These are phyloP conservation scores for Malassezia sp. DNA, from an alignment of 1,284 basidiomycete genomes.

Conservation along the genomic window DNA sequence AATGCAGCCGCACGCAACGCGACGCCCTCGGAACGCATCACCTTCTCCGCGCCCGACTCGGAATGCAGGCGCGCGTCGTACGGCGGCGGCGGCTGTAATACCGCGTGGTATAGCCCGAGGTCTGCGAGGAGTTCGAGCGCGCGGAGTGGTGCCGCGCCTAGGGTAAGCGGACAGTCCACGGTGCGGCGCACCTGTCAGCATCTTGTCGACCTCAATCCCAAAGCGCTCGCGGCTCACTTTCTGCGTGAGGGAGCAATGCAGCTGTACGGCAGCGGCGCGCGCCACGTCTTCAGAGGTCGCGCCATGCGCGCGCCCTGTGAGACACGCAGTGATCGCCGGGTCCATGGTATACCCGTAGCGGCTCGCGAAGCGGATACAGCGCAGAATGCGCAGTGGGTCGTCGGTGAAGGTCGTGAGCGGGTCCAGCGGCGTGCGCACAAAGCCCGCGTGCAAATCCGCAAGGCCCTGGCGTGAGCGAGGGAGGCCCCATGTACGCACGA, in stretches of 20 bases:
- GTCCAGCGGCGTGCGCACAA: conserved; percentile 78
- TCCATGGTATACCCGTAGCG: conserved; percentile 74
- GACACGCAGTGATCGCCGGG: conserved; percentile 53
- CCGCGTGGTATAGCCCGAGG: conserved; percentile 29
- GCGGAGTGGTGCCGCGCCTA: conserved; percentile 32
- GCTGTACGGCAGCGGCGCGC: conserved; percentile 50
- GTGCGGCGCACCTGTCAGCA: too few relatives aligned
- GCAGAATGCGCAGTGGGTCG: conserved; percentile 80
- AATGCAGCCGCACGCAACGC: conserved; percentile 6
- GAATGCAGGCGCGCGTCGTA: not conserved
- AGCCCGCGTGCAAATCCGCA: conserved; percentile 63
- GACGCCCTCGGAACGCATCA: conserved; percentile 6
- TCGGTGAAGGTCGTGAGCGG: conserved; percentile 82
- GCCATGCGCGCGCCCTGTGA: conserved; percentile 14
- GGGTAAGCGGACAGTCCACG: too few relatives aligned
- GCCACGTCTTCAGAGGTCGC: conserved; percentile 3
- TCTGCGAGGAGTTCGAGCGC: conserved; percentile 30
- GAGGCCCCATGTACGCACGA: too few relatives aligned
- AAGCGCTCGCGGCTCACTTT: conserved; percentile 45
- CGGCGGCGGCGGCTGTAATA: conserved; percentile 29
- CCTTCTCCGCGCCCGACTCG: not conserved
- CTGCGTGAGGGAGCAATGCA: conserved; percentile 26
- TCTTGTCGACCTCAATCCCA: conserved; percentile 47
- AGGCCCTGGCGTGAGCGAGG: too few relatives aligned
- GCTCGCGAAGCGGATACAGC: conserved; percentile 82